A percentile compares a stretch with the other conserved stretches of the same genome.
These are phyloP conservation scores for Ascosphaera aggregata DNA, from an alignment of 2,329 filamentous ascomycete species.

Conservation along the genomic window DNA sequence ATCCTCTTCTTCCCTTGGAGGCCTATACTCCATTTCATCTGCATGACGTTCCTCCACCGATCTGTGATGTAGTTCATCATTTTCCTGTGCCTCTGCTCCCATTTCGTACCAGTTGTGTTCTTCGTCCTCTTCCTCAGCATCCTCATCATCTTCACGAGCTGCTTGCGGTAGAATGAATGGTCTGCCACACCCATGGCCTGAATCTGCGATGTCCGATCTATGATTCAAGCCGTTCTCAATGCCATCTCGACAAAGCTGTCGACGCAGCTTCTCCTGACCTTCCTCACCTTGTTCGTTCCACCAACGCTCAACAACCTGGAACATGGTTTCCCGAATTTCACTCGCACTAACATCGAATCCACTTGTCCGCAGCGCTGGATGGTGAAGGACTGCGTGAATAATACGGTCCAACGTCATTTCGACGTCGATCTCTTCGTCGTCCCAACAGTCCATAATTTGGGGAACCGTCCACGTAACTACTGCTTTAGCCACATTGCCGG, in stretches of 20 bases:
- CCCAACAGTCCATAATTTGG: slow-evolving; percentile 71
- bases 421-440: slow-evolving; percentile 48
- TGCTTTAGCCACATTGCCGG: slow-evolving; percentile 57
- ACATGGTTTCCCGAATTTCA: slow-evolving; percentile 58
- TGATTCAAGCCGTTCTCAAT: slow-evolving; percentile 63
- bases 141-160: slow-evolving; percentile 1
- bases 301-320: slow-evolving; percentile 59
- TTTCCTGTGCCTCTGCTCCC: slow-evolving; percentile 4
- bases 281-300: slow-evolving; percentile 44
- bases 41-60: background rate
- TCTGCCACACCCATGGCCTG: slow-evolving; percentile 68
- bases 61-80: slow-evolving; percentile 4
- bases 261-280: slow-evolving; percentile 43
- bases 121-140: background rate
- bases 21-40: background rate
- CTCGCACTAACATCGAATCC: slow-evolving; percentile 42
- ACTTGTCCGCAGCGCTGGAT: slow-evolving; percentile 52
- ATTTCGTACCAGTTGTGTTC: background rate
- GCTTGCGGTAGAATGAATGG: slow-evolving; percentile 37
- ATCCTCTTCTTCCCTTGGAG: slow-evolving; percentile 1
- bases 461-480: slow-evolving; percentile 71
- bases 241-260: slow-evolving; percentile 54
- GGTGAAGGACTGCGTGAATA: slow-evolving; percentile 63
- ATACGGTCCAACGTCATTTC: slow-evolving; percentile 51
- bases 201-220: slow-evolving; percentile 62